These are phyloP conservation scores for Dillenia suffruticosa DNA, from an alignment of 164 flowering plant genomes.

Conservation along the genomic window DNA sequence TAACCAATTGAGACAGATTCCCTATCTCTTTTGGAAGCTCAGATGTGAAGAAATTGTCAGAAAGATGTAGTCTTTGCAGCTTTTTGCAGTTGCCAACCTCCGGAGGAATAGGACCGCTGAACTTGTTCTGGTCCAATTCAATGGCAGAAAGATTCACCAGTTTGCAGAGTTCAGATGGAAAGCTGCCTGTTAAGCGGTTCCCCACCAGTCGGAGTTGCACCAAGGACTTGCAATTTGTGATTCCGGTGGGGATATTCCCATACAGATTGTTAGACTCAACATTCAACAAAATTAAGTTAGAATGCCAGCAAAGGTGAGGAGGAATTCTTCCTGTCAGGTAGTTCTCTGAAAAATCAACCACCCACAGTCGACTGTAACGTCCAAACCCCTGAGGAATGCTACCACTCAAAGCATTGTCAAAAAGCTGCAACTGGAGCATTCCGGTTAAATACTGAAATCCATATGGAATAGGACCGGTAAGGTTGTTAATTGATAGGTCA, in stretches of 20 bases:
- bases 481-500: slow-evolving; percentile 78
- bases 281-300: slow-evolving; percentile 62
- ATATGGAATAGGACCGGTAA: slow-evolving; percentile 74
- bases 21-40: slow-evolving; percentile 83
- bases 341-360: slow-evolving; percentile 80
- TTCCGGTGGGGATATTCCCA: slow-evolving; percentile 70
- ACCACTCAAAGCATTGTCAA: slow-evolving; percentile 65
- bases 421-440: slow-evolving; percentile 71
- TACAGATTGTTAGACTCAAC: slow-evolving; percentile 64
- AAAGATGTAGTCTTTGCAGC: slow-evolving; percentile 77
- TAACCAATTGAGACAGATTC: slow-evolving; percentile 52
- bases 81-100: slow-evolving; percentile 62
- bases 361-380: slow-evolving; percentile 68
- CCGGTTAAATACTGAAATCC: slow-evolving; percentile 61
- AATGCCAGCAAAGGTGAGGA: slow-evolving; percentile 52
- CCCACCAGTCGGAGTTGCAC: slow-evolving; percentile 63
- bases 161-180: slow-evolving; percentile 73
- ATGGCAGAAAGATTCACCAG: slow-evolving; percentile 68
- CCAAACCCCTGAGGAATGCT: slow-evolving; percentile 81
- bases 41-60: slow-evolving; percentile 56
- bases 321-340: slow-evolving; percentile 72
- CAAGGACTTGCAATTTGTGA: slow-evolving; percentile 59
- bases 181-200: slow-evolving; percentile 69
- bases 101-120: slow-evolving; percentile 70
- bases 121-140: slow-evolving; percentile 67